Evolutionary conservation across 164 flowering plant species (phyloP).

Genomic region (Macadamia tetraphylla): DNA sequence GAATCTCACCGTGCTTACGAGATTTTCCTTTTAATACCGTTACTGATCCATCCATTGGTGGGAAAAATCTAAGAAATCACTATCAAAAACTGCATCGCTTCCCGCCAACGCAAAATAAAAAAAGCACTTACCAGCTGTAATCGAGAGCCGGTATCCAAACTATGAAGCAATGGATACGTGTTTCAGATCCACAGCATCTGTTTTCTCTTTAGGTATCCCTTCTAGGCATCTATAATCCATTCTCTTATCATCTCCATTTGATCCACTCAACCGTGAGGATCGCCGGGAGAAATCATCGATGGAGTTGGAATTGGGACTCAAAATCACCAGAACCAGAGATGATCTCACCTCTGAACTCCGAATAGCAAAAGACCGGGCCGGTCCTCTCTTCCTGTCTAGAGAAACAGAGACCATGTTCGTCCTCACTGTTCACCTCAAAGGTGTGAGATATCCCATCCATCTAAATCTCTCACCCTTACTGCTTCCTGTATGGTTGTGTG

Average conservation of each 20-base stretch:
- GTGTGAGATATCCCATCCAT: constrained; percentile 14
- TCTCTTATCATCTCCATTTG: background rate
- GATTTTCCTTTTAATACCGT: too few relatives aligned
- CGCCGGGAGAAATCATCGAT: background rate
- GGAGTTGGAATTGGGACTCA: constrained; percentile 50
- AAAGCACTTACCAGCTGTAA: background rate
- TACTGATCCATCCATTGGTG: too few relatives aligned
- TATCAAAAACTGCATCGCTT: background rate
- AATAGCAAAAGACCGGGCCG: constrained; percentile 34
- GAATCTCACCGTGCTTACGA: too few relatives aligned
- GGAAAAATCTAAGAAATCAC: too few relatives aligned
- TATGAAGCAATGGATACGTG: constrained; percentile 11
- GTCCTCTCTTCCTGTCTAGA: constrained; percentile 42
- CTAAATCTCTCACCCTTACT: background rate
- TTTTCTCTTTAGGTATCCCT: background rate
- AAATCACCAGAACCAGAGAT: constrained; percentile 43
- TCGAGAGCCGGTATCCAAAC: background rate
- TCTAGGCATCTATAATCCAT: background rate
- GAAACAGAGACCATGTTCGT: constrained; percentile 53
- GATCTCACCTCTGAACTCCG: constrained; percentile 33
- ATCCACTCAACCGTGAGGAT: background rate
- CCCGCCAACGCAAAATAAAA: constrained; percentile 3
- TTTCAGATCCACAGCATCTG: constrained; percentile 1
- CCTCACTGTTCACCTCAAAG: constrained; percentile 61
- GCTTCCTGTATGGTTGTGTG: too few relatives aligned